Base-by-base conservation (phyloP, 305 asterid species). In the Fraxinus velutina region DNA sequence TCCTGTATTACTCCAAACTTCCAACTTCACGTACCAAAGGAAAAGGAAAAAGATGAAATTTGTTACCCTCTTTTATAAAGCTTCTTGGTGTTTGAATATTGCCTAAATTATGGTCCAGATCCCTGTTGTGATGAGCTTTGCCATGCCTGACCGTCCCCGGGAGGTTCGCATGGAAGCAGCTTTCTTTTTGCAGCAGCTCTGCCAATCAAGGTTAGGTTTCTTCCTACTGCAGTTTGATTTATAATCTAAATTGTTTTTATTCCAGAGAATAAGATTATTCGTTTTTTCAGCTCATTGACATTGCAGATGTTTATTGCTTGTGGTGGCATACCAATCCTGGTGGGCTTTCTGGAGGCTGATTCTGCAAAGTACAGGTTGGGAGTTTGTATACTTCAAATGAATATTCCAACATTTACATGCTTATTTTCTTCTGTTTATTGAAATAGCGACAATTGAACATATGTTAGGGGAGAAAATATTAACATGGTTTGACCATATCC, bases 141-240 rank as follows among this genome's bases (percentile, higher is more conserved):
- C 99, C 27, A 91, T 90, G 81, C 98, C 93, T 77, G 98, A 94
- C 84, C 97, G 96, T 73, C 97, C 98, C 19, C 88, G 93, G 19
- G 99, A 96, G 89, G 89, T 96, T 80, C 98, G 99, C 84, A 90
- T 92, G 90, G 98, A 94, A 92, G 99, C 98, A 75, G 99, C 99
- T 64, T 93, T 80, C 85, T 94, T 96, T 85, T 81, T 96, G 72
- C 98, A 92, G 89, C 99, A 94, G 83, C 99, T 96, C 82, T 96
- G 99, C 85, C 98, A 92, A 83, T 94, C 99, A 80, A 96, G 99
- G 99, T 96, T 86, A 33, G 75, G 44, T 15, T 80, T 81, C 82
- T 83, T 52, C 73, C 81, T 78, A 71, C 71, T 29, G 68, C 32
- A 36, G 50, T 76, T 78, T 66, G 62, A 29, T 15, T 76, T 47